Evolutionary conservation across 257 asterid species (phyloP).

Genomic region (Anisodus tanguticus): DNA sequence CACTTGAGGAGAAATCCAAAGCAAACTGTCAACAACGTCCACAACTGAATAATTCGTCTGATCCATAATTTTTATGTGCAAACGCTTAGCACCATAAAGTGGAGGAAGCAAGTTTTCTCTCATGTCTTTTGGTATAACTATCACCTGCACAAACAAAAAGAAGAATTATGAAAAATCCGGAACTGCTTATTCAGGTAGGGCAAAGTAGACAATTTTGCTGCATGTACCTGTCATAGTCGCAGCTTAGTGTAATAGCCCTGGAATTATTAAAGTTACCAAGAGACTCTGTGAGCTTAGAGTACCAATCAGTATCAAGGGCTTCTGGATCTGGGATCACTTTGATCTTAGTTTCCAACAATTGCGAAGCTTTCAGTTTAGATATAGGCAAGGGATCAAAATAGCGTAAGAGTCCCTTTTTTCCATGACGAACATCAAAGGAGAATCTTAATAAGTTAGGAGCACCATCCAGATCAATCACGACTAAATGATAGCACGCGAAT

Average conservation of each 20-base stretch:
- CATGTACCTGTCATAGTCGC: background rate
- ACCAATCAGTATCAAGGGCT: background rate
- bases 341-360: background rate
- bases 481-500: background rate
- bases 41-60: background rate
- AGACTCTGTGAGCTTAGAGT: conserved; percentile 5
- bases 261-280: conserved; percentile 29
- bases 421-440: background rate
- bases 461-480: background rate
- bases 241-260: background rate
- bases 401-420: background rate
- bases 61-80: background rate
- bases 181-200: background rate
- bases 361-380: background rate
- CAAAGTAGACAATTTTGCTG: background rate
- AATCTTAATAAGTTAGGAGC: background rate
- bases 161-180: background rate
- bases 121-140: background rate
- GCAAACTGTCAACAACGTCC: conserved; percentile 23
- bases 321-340: background rate
- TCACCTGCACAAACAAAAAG: background rate
- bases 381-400: background rate
- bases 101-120: background rate
- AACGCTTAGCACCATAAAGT: background rate
- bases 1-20: conserved; percentile 27